phyloP scores from a whole-genome alignment of 31 red algal species.

The Odonthalia washingtoniensis region DNA sequence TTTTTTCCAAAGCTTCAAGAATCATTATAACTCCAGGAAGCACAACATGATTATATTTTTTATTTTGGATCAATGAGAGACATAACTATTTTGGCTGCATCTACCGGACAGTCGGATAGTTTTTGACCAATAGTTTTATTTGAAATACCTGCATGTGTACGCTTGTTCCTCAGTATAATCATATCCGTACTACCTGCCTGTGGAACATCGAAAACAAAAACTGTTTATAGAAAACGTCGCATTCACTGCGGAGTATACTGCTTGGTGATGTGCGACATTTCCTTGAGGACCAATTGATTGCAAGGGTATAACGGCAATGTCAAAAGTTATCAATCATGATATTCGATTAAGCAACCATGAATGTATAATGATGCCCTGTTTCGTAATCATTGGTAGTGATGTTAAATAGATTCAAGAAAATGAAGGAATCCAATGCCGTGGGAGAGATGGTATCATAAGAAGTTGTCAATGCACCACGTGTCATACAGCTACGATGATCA shows the following conservation, averaged over 20 bases:
- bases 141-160: constrained; percentile 8
- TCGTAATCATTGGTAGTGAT: constrained; percentile 52
- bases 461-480: too few relatives aligned
- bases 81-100: constrained; percentile 9
- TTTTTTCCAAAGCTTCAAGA: constrained; percentile 25
- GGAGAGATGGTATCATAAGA: constrained; percentile 43
- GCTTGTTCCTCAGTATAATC: constrained; percentile 66
- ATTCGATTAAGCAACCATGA: constrained; percentile 68
- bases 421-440: constrained; percentile 43
- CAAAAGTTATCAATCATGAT: constrained; percentile 65
- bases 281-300: constrained; percentile 33
- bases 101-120: constrained; percentile 19
- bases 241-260: constrained; percentile 63
- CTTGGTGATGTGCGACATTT: constrained; percentile 69
- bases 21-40: constrained; percentile 65
- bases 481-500: too few relatives aligned
- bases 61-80: not conserved
- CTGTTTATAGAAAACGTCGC: constrained; percentile 39
- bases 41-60: constrained; percentile 40
- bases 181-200: constrained; percentile 79
- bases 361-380: constrained; percentile 79
- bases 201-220: constrained; percentile 59
- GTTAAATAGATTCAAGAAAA: constrained; percentile 73
- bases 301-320: constrained; percentile 79
- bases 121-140: not conserved